Evolutionary conservation across 1,139 yeast species (phyloP).

Genomic region (Geotrichum aggregatum): DNA sequence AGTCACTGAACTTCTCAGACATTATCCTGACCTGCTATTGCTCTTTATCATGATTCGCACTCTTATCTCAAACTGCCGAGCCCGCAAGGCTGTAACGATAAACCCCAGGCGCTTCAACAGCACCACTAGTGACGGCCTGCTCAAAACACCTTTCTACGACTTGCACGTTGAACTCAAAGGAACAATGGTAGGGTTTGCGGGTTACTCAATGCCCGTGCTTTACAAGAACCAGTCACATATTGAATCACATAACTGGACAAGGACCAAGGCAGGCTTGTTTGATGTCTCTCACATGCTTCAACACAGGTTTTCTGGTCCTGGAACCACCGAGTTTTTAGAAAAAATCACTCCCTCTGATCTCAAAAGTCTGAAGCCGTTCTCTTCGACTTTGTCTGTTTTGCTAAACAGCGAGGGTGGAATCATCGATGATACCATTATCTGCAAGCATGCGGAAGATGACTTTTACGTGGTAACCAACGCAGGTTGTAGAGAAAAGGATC

Average conservation of each 20-base stretch:
- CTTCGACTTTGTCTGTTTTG: conserved; percentile 73
- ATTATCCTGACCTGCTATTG: conserved; percentile 18
- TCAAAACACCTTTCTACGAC: conserved; percentile 75
- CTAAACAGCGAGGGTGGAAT: conserved; percentile 73
- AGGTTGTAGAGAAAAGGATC: conserved; percentile 83
- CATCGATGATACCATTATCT: conserved; percentile 84
- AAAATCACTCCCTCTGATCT: conserved; percentile 84
- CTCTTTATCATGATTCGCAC: conserved; percentile 11
- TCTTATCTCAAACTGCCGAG: conserved; percentile 2
- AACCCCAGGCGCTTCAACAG: conserved; percentile 16
- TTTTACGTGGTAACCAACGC: conserved; percentile 96
- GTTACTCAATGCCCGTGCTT: conserved; percentile 88
- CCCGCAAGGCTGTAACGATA: conserved; percentile 1
- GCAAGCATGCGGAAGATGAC: conserved; percentile 72
- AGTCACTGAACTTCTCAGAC: conserved; percentile 15
- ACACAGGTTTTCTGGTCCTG: conserved; percentile 68
- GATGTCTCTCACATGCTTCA: conserved; percentile 98
- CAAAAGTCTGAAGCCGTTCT: conserved; percentile 49
- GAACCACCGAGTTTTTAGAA: conserved; percentile 66
- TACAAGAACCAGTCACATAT: conserved; percentile 80
- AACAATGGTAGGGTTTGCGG: conserved; percentile 93
- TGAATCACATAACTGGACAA: conserved; percentile 92
- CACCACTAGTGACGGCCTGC: conserved; percentile 17
- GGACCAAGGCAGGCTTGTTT: conserved; percentile 80
- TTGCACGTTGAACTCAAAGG: conserved; percentile 77